Conservation (phyloP, 345 rosid species). For the Eutrema japonicum region DNA sequence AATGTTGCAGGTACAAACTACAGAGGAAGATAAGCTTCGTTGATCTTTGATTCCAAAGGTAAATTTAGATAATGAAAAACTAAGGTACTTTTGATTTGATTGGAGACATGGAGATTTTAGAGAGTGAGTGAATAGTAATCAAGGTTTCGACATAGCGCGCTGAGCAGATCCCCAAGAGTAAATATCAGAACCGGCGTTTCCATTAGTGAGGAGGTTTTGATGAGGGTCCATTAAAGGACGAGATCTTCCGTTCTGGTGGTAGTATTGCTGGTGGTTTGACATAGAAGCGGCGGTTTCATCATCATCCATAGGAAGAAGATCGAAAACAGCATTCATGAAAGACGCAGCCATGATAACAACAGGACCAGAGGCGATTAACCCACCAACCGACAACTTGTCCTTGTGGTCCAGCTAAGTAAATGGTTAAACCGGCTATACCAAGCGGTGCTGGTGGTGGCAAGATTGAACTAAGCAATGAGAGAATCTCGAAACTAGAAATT, state of each 20-base stretch:
- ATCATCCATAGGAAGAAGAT: too few relatives aligned
- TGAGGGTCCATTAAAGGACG: slow-evolving; percentile 67
- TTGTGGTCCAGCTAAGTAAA: slow-evolving; percentile 89
- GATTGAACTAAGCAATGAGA: slow-evolving; percentile 88
- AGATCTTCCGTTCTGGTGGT: slow-evolving; percentile 56
- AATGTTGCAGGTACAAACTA: slow-evolving; percentile 37
- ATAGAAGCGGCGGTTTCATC: slow-evolving; percentile 12
- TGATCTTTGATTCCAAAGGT: slow-evolving; percentile 26
- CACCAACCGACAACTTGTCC: slow-evolving; percentile 84
- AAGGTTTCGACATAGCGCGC: slow-evolving; percentile 57
- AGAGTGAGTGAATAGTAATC: slow-evolving; percentile 5
- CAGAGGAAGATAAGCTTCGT: slow-evolving; percentile 32
- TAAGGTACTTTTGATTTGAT: slow-evolving; percentile 9
- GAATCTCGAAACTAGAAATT: slow-evolving; percentile 75
- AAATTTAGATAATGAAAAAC: slow-evolving; percentile 15
- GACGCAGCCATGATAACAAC: too few relatives aligned
- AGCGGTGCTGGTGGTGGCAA: slow-evolving; percentile 93
- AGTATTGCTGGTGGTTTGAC: slow-evolving; percentile 54
- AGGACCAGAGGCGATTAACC: too few relatives aligned
- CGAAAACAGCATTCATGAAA: too few relatives aligned
- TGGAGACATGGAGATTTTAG: background rate
- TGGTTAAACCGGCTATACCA: slow-evolving; percentile 80
- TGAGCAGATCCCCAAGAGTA: slow-evolving; percentile 64
- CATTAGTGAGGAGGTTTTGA: slow-evolving; percentile 65
- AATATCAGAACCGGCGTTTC: slow-evolving; percentile 58